Conservation (phyloP, 2,329 filamentous ascomycete genomes). For the Fusarium sp. region DNA sequence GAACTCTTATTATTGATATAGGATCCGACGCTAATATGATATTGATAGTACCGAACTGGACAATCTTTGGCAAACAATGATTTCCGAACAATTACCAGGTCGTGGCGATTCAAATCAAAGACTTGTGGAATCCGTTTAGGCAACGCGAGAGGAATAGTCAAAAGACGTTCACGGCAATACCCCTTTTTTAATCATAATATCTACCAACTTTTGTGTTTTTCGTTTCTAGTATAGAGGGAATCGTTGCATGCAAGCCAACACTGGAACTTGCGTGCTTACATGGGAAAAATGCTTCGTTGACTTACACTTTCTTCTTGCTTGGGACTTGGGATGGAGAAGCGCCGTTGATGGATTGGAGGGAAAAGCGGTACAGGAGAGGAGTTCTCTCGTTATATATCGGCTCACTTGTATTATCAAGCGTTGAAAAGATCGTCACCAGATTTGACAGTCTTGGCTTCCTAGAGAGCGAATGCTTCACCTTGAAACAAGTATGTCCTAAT, state of each 20-base stretch:
- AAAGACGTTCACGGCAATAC: not conserved
- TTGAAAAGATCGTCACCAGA: not conserved
- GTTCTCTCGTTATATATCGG: slow-evolving; percentile 16
- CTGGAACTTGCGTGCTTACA: slow-evolving; percentile 33
- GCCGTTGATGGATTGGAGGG: slow-evolving; percentile 1
- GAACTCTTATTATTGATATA: not conserved
- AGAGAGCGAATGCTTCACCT: not conserved
- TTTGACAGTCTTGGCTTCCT: not conserved
- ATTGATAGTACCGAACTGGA: slow-evolving; percentile 51
- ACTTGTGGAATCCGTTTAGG: slow-evolving; percentile 41
- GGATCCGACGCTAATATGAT: slow-evolving; percentile 28
- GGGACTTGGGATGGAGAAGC: slow-evolving; percentile 27
- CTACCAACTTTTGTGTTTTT: not conserved
- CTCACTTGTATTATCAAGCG: not conserved
- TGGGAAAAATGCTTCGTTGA: slow-evolving; percentile 20
- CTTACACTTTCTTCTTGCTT: slow-evolving; percentile 5
- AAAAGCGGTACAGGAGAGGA: slow-evolving; percentile 11
- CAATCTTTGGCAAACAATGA: slow-evolving; percentile 50
- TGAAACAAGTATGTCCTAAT: not conserved
- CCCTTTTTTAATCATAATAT: not conserved
- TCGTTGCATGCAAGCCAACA: slow-evolving; percentile 39
- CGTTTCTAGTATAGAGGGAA: slow-evolving; percentile 35
- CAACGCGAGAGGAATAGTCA: not conserved
- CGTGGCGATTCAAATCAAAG: slow-evolving; percentile 45
- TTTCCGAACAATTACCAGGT: slow-evolving; percentile 49